Evolutionary conservation across 805 yeast species (phyloP), one percentile per base, ranked within the genome.

Genomic region (Zygosaccharomyces gambellarensis): DNA sequence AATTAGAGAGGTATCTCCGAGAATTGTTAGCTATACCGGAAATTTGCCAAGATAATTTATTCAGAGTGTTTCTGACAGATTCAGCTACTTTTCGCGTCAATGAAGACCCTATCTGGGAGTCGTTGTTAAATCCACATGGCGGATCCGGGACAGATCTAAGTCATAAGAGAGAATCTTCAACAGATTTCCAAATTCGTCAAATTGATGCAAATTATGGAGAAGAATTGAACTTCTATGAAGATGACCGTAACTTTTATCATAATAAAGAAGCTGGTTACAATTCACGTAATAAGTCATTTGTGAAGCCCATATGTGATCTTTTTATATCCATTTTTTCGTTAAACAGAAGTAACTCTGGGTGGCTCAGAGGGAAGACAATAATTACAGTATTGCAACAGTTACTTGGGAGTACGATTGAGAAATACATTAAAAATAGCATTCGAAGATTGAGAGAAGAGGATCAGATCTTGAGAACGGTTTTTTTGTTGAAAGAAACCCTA

Each of bases 341-440:
- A 21, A 78, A 80, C 47, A 74, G 71, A 42, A 75, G 86, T 1
- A 81, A 80, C 42, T 80, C 81, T 42, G 56, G 63, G 23, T 88
- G 96, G 95, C 67, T 90, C 1, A 71, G 96, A 46, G 97, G 96
- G 0, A 73, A 90, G 39, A 96, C 97, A 0, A 73, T 89, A 7
- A 75, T 90, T 34, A 81, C 89, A 4, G 80, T 90, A 3, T 69
- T 90, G 46, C 97, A 90, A 64, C 96, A 89, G 63, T 66, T 90
- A 1, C 74, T 90, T 34, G 97, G 97, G 0, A 86, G 92, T 2
- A 85, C 97, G 0, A 83, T 90, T 45, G 97, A 90, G 61, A 83
- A 81, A 61, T 79, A 78, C 47, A 75, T 81, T 4, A 69, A 82
- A 36, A 77, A 73, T 9, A 56, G 52, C 39, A 54, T 68, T n/a